Percentiles rank a stretch among this genome's conserved stretches.
Conservation (phyloP, 352 stramenopile genomes). For the Globisporangium uncinulatum region DNA sequence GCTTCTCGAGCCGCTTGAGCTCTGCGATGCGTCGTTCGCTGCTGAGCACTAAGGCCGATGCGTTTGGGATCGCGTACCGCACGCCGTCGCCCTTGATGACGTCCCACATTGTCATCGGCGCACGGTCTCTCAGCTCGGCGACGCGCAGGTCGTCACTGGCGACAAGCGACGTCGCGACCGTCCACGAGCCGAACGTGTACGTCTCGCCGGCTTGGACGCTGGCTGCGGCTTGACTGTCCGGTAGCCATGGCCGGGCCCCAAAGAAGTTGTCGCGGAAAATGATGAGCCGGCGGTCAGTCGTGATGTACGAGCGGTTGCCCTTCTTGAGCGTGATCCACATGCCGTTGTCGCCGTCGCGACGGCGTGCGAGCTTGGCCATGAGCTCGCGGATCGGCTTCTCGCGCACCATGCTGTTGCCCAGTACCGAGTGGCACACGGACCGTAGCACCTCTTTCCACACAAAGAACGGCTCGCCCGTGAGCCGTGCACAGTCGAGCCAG, state of each 20-base stretch:
- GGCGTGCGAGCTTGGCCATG: conserved; percentile 58
- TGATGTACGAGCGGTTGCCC: conserved; percentile 72
- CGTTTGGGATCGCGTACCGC: conserved; percentile 57
- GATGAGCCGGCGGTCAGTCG: conserved; percentile 50
- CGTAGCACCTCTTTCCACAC: conserved; percentile 87
- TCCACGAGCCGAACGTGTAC: conserved; percentile 58
- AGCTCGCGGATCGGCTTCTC: conserved; percentile 78
- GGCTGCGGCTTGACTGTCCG: conserved; percentile 12
- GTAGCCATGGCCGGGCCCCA: conserved; percentile 12
- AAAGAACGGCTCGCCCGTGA: conserved; percentile 66
- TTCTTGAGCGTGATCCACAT: conserved; percentile 87
- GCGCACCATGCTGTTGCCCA: conserved; percentile 83
- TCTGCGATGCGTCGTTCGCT: conserved; percentile 45
- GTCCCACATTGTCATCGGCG: conserved; percentile 52
- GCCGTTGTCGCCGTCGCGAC: conserved; percentile 28
- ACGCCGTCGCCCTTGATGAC: conserved; percentile 41
- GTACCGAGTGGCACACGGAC: conserved; percentile 66
- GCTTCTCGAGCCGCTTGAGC: conserved; percentile 61
- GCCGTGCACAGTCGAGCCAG: conserved; percentile 57
- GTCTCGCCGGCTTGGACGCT: conserved; percentile 26
- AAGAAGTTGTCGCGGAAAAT: conserved; percentile 82
- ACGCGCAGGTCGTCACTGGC: conserved; percentile 20
- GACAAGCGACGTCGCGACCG: conserved; percentile 30
- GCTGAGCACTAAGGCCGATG: conserved; percentile 46
- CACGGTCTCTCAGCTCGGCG: conserved; percentile 16